phyloP scores from a whole-genome alignment of 2,329 filamentous ascomycete genomes.

The Aspergillus cejpii region DNA sequence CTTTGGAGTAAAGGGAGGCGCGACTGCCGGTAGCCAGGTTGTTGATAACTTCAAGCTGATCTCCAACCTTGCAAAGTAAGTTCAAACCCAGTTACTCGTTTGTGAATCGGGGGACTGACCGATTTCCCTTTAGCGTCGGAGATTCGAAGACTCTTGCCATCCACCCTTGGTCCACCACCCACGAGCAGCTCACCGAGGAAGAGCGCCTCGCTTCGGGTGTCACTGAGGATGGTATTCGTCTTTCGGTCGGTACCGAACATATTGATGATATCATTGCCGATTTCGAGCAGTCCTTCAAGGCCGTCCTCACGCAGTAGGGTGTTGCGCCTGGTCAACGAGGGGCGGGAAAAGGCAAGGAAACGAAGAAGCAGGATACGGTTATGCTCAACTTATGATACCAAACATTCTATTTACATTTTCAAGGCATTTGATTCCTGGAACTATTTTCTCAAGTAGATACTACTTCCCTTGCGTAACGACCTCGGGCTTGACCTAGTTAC shows the following conservation, averaged over 20 bases:
- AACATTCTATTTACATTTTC: neutral
- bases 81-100: neutral
- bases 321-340: neutral
- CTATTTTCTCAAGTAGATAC: too few species aligned
- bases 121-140: constrained; percentile 55
- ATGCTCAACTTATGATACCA: neutral
- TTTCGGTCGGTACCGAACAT: constrained; percentile 92
- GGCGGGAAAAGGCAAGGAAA: too few species aligned
- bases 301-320: constrained; percentile 10
- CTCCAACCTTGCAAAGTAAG: constrained; percentile 81
- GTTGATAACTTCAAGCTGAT: constrained; percentile 94
- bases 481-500: too few species aligned
- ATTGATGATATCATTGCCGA: constrained; percentile 96
- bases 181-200: constrained; percentile 79
- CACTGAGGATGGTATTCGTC: constrained; percentile 82
- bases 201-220: constrained; percentile 77
- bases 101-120: constrained; percentile 3
- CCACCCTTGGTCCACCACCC: constrained; percentile 91
- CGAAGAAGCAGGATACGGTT: neutral
- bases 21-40: constrained; percentile 72
- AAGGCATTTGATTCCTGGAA: too few species aligned
- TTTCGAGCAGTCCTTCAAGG: constrained; percentile 82
- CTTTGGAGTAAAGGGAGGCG: constrained; percentile 88
- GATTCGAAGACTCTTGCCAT: constrained; percentile 93
- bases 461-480: too few species aligned